Base-by-base conservation (phyloP, 352 stramenopile genomes). In the Pythium scleroteichum region DNA sequence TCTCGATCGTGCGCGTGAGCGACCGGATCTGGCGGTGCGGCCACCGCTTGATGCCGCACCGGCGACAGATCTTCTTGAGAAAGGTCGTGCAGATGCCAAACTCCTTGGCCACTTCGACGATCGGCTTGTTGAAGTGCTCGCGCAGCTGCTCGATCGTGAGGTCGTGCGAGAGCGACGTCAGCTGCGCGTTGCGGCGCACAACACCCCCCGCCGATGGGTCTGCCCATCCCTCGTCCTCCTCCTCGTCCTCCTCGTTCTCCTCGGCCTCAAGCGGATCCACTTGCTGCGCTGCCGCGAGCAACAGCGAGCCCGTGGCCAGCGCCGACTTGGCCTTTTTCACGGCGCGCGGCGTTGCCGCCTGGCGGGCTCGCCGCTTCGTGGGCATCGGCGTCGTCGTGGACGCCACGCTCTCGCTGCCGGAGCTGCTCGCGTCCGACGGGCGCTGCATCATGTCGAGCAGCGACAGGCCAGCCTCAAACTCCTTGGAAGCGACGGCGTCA, bases 31-130 rank as follows among this genome's bases (percentile, higher is more conserved):
- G 79, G 22, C 79, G 75, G 50, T 90, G 79, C 26, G 79, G 79
- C 77, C 79, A 87, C 17, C 79, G 71, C 57, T 85, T 85, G 59
- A 90, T 85, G 39, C 77, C 79, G 54, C 65, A 78, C 8, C 76
- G 76, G 0, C 81, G 78, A 42, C 81, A 90, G 26, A 88, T 88
- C 51, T 88, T 88, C 69, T 90, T 90, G 23, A 90, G 64, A 38
- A 89, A 87, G 4, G 82, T 88, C n/a, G 73, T 89, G 66, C 79
- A 89, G 39, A 89, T 87, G 42, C 82, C 76, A 52, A 91, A 83
- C 42, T 88, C 74, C 19, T 69, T 68, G n/a, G 79, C 79, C 13
- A 89, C 82, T 16, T 90, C 71, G 13, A 85, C 72, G 32, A 92
- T 89, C 13, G 79, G 79, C 27, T 79, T 75, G 47, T 64, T 76